Percentiles rank a stretch among this genome's conserved stretches.
These are phyloP conservation scores for Porodaedalea pini DNA, from an alignment of 1,284 basidiomycete genomes.

Conservation along the genomic window DNA sequence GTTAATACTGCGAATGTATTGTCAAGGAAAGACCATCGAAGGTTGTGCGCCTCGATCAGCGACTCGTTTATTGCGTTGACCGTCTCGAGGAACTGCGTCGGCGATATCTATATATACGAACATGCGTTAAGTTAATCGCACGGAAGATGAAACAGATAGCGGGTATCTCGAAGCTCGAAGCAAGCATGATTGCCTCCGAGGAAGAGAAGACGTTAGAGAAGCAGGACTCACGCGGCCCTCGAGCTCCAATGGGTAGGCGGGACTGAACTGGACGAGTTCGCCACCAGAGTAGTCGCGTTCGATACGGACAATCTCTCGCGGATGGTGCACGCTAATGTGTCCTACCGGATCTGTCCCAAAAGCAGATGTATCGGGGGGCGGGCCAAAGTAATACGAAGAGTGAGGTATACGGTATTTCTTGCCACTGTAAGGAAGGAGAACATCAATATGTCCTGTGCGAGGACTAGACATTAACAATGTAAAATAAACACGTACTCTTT, in stretches of 20 bases:
- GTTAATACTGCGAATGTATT: constrained; percentile 70
- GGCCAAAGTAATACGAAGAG: constrained; percentile 81
- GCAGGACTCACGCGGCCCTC: constrained; percentile 69
- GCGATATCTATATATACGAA: constrained; percentile 58
- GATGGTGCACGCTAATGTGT: constrained; percentile 75
- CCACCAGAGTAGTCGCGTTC: constrained; percentile 82
- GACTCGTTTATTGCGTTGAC: constrained; percentile 81
- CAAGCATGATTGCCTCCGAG: too few relatives aligned
- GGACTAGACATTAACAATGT: not conserved
- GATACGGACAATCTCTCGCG: constrained; percentile 79
- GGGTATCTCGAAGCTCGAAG: constrained; percentile 14
- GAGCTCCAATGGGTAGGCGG: constrained; percentile 77
- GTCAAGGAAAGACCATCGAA: constrained; percentile 59
- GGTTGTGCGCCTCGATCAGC: constrained; percentile 73
- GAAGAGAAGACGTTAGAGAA: constrained; percentile 13
- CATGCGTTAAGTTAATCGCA: not conserved
- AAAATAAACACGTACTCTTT: constrained; percentile 14
- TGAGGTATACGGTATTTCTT: constrained; percentile 47
- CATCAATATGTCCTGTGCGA: not conserved
- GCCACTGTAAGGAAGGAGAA: constrained; percentile 5
- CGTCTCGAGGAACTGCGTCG: constrained; percentile 80
- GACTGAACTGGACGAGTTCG: constrained; percentile 76
- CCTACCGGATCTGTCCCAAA: constrained; percentile 76
- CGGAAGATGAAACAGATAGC: not conserved
- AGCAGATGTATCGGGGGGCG: constrained; percentile 66